Conservation (phyloP, 1,139 yeast species). For the Scheffersomyces quercinus region DNA sequence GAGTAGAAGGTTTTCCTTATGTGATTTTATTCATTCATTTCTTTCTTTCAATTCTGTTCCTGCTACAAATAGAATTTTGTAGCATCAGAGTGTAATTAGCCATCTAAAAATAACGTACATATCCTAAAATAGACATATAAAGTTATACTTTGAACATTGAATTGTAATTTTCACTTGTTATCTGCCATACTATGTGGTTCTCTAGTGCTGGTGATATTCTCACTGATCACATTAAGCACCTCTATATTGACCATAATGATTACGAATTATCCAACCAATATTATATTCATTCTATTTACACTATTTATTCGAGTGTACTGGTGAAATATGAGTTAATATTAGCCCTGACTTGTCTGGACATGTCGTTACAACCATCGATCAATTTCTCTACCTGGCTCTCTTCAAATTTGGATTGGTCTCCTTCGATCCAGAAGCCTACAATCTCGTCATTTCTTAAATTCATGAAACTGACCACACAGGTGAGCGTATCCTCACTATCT, state of each 20-base stretch:
- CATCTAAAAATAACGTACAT: too few relatives aligned
- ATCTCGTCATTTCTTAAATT: conserved; percentile 54
- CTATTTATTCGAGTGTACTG: conserved; percentile 4
- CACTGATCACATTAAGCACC: too few relatives aligned
- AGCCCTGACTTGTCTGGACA: conserved; percentile 46
- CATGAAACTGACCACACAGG: conserved; percentile 53
- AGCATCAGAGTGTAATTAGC: too few relatives aligned
- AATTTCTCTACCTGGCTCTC: conserved; percentile 29
- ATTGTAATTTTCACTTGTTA: too few relatives aligned
- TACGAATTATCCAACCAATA: background rate
- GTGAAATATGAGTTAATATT: conserved; percentile 41
- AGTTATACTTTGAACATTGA: too few relatives aligned
- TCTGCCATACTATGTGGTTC: too few relatives aligned
- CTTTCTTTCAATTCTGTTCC: too few relatives aligned
- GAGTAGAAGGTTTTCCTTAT: too few relatives aligned
- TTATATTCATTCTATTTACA: background rate
- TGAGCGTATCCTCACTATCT: conserved; percentile 22
- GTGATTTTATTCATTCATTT: too few relatives aligned
- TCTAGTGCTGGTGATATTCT: too few relatives aligned
- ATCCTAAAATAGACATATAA: too few relatives aligned
- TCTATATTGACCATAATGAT: background rate
- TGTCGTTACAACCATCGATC: conserved; percentile 40
- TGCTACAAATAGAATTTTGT: too few relatives aligned
- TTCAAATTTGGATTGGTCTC: conserved; percentile 27
- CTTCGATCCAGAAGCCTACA: conserved; percentile 58